Percentiles rank a stretch among this genome's conserved stretches.
phyloP scores from a whole-genome alignment of 2,329 filamentous ascomycete genomes.

The Byssochlamys sp. region DNA sequence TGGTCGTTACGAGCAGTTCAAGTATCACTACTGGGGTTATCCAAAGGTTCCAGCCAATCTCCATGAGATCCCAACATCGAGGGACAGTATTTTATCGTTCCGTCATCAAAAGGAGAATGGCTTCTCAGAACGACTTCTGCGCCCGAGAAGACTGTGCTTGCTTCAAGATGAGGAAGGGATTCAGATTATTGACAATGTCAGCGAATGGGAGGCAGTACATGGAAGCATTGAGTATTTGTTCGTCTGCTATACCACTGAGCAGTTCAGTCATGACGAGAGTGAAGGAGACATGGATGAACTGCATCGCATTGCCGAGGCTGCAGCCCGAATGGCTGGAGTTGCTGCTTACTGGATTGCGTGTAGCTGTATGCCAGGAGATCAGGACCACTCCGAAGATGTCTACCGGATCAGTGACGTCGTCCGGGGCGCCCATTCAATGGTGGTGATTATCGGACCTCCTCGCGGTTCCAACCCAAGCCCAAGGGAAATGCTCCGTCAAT shows the following conservation, averaged over 20 bases:
- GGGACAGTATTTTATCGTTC: neutral
- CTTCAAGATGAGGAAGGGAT: neutral
- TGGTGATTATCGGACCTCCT: constrained; percentile 33
- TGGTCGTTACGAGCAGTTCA: neutral
- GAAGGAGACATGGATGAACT: constrained; percentile 19
- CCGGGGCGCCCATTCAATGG: constrained; percentile 33
- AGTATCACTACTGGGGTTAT: neutral
- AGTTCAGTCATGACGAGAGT: constrained; percentile 22
- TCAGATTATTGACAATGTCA: neutral
- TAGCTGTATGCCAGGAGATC: constrained; percentile 32
- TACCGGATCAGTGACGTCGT: constrained; percentile 40
- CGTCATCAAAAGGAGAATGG: neutral
- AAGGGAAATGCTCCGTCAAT: constrained; percentile 29
- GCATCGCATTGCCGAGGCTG: constrained; percentile 29
- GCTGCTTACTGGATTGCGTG: constrained; percentile 37
- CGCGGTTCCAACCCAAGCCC: constrained; percentile 8
- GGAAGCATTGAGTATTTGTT: constrained; percentile 25
- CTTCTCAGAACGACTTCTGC: constrained; percentile 2
- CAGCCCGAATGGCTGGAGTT: constrained; percentile 28
- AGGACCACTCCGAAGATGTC: constrained; percentile 26
- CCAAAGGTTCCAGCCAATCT: neutral
- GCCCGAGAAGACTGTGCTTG: constrained; percentile 4
- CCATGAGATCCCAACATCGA: neutral
- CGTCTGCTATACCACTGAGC: constrained; percentile 33
- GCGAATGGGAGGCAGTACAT: neutral